A percentile compares a stretch with the other conserved stretches of the same genome.
These are phyloP conservation scores for Clarireedia paspali DNA, from an alignment of 2,329 filamentous ascomycete species.

Conservation along the genomic window DNA sequence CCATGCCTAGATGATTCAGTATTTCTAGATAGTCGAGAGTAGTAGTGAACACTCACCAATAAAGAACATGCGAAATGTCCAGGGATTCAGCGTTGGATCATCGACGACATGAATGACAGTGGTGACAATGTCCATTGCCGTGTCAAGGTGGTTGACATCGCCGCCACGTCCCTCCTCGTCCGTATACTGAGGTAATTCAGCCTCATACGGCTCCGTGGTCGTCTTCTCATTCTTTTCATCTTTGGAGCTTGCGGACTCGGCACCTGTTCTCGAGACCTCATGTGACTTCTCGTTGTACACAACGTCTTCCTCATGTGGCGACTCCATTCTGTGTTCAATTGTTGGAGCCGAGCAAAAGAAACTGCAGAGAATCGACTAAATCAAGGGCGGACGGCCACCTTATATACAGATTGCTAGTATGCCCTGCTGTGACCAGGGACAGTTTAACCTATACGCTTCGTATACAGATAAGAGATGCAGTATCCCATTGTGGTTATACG, in stretches of 20 bases:
- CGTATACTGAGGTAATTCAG: neutral
- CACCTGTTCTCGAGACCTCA: neutral
- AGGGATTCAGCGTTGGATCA: conserved; percentile 20
- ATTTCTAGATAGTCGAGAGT: neutral
- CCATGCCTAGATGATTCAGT: conserved; percentile 22
- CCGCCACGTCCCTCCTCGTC: conserved; percentile 7
- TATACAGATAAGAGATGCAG: too few species aligned
- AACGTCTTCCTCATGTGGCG: neutral
- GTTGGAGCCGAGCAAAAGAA: neutral
- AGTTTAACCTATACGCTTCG: too few species aligned
- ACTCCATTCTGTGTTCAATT: neutral
- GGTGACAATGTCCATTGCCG: conserved; percentile 11
- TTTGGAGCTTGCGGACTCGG: neutral
- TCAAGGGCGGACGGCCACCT: neutral
- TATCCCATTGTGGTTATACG: too few species aligned
- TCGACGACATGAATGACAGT: conserved; percentile 14
- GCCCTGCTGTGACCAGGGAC: too few species aligned
- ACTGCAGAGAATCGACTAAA: neutral
- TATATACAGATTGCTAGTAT: neutral
- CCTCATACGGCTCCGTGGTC: neutral
- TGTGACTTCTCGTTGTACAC: conserved; percentile 5
- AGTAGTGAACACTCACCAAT: conserved; percentile 25
- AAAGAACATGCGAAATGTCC: conserved; percentile 34
- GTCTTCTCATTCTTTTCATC: conserved; percentile 1
- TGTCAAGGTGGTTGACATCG: conserved; percentile 4